A percentile compares a stretch with the other conserved stretches of the same genome.
Evolutionary conservation across 345 rosid genomes (phyloP).

Genomic region (Erysimum cheiranthoides): DNA sequence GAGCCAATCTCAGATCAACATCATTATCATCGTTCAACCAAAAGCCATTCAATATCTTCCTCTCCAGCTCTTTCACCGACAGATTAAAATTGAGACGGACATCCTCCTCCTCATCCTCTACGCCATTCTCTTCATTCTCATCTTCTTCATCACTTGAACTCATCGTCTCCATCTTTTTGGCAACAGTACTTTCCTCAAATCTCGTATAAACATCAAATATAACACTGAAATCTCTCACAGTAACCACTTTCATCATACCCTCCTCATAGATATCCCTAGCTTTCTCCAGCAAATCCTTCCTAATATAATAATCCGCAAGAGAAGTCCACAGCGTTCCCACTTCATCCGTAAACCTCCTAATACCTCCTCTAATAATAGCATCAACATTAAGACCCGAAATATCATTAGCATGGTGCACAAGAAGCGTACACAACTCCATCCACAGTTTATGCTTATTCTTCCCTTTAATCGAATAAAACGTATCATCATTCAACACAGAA

Average conservation of each 20-base stretch:
- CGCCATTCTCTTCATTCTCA: slow-evolving; percentile 54
- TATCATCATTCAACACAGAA: slow-evolving; percentile 87
- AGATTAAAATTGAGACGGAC: slow-evolving; percentile 63
- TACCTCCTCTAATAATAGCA: slow-evolving; percentile 95
- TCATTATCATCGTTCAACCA: slow-evolving; percentile 91
- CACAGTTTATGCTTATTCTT: slow-evolving; percentile 89
- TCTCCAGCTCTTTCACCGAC: slow-evolving; percentile 67
- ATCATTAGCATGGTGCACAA: slow-evolving; percentile 78
- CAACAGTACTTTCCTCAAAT: slow-evolving; percentile 83
- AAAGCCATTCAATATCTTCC: slow-evolving; percentile 78
- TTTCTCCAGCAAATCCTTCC: slow-evolving; percentile 87
- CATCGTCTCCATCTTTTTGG: slow-evolving; percentile 70
- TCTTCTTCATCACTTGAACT: slow-evolving; percentile 72
- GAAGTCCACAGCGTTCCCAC: slow-evolving; percentile 97
- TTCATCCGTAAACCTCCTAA: slow-evolving; percentile 90
- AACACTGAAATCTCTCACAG: slow-evolving; percentile 92
- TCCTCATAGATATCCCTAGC: slow-evolving; percentile 94
- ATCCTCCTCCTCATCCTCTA: slow-evolving; percentile 70
- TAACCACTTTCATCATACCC: slow-evolving; percentile 93
- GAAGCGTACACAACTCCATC: slow-evolving; percentile 92
- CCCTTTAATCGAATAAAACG: slow-evolving; percentile 80
- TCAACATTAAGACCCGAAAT: slow-evolving; percentile 93
- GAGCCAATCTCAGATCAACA: slow-evolving; percentile 85
- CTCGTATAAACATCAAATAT: slow-evolving; percentile 86
- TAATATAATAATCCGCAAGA: slow-evolving; percentile 90